Evolutionary conservation across 139 green algal species (phyloP), one percentile per base, ranked within the genome.

Genomic region (Closterium sp.): DNA sequence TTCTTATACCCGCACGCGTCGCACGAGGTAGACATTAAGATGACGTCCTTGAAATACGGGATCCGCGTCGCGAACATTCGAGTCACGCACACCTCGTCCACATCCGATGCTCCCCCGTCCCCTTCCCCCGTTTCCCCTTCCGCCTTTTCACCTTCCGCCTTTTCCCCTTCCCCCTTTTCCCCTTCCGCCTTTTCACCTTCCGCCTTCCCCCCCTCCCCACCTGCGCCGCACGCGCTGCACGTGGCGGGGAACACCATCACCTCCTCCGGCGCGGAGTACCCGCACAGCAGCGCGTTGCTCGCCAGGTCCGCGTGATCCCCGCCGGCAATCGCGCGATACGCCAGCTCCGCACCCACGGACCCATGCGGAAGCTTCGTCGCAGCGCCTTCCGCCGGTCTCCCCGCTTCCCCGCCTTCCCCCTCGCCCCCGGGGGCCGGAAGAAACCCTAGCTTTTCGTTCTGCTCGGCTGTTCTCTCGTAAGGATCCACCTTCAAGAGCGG

Each of bases 41-140:
- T 95, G 66, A 97, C 94, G 30, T 96, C 93, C 93, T 96, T 96
- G 89, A 97, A 96, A 85, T 95, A 96, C 23, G 94, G 94, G 84
- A 96, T 96, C 38, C 43, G 91, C 2, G 94, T 96, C 12, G 89
- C 84, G 91, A 92, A 97, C 89, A 97, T 95, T 66, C 94, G 92
- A 0, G 94, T 96, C 55, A 76, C 55, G 12, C 55, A 76, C 16
- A 76, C 55, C 55, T 76, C 55, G 55, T 76, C 55, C 55, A 76
- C 55, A 12, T 76, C 0, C 16, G 55, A 16, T 28, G 55, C 55
- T 76, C 16, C 55, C 16, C 55, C 55, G 1, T 76, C 55, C 55
- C 16, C 55, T 66, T 16, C 43, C 2, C 43, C 43, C 2, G 43
- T 1, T 76, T 19, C 55, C 55, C 55, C 55, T 2, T 76, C 43